Evolutionary conservation across 139 green algal species (phyloP).

Genomic region (Monoraphidium neglectum): DNA sequence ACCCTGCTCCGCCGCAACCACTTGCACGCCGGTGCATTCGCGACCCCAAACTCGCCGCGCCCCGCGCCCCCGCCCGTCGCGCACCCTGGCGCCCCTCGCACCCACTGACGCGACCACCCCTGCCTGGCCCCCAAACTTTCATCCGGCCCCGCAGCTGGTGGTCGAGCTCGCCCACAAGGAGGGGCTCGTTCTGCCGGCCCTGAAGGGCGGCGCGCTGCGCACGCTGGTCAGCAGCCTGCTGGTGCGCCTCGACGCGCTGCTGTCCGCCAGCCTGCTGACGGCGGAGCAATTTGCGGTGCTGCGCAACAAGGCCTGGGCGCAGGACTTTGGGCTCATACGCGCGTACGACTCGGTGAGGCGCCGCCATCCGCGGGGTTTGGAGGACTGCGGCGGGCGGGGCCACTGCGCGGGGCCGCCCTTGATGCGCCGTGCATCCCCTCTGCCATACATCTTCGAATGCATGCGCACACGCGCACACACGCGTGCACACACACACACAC

Average conservation of each 20-base stretch:
- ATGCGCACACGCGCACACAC: too few relatives aligned
- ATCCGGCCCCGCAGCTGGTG: neutral
- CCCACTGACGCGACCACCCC: too few relatives aligned
- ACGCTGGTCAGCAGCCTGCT: constrained; percentile 34
- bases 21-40: neutral
- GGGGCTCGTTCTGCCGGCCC: constrained; percentile 9
- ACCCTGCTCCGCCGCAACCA: too few relatives aligned
- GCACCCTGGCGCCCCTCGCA: neutral
- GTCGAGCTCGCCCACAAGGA: constrained; percentile 10
- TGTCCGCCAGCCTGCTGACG: constrained; percentile 20
- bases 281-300: constrained; percentile 42
- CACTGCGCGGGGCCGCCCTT: too few relatives aligned
- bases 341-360: constrained; percentile 18
- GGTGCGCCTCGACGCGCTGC: constrained; percentile 39
- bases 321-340: constrained; percentile 33
- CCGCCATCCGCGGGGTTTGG: too few relatives aligned
- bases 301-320: constrained; percentile 36
- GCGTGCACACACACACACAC: too few relatives aligned
- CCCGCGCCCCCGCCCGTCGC: neutral
- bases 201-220: neutral
- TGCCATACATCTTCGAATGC: too few relatives aligned
- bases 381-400: too few relatives aligned
- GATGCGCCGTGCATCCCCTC: too few relatives aligned
- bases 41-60: neutral
- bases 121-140: too few relatives aligned